Evolutionary conservation across 495 filamentous ascomycete species (phyloP), one percentile per base, ranked within the genome.

Genomic region (Pyrenula aspistea): DNA sequence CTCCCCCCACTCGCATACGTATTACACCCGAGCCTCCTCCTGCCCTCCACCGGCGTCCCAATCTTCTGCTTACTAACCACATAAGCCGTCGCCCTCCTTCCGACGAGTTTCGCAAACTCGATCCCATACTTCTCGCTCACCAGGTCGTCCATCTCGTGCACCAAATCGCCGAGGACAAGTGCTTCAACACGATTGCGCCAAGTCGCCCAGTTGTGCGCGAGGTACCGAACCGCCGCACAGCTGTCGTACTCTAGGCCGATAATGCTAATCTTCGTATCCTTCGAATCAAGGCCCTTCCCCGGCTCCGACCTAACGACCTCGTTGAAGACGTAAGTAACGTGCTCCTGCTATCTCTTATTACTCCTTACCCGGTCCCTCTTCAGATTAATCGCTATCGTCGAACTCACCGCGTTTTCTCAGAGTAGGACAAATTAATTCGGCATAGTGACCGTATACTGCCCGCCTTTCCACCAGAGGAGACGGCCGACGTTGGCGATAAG

Each of bases 401-500:
- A 65, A 51, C 76, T 62, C 19, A 82, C 79, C 12, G 74, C 78
- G 42, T 76, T 80, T 25, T 71, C 68, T 57, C 80, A 76, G 2
- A 84, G 82, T 10, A 81, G 61, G 0, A 65, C 64, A 25, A 70
- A 61, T 71, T 84, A 85, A 0, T 73, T 78, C 1, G 51, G 51
- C 1, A 72, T 63, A 3, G 77, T 84, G 24, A 93, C 69, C 0
- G 84, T 74, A 12, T 70, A 70, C 51, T 73, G 65, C 0, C 73
- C 74, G 50, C 74, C 73, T 25, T 81, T 79, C 65, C 82, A 80
- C 85, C 86, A 93, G 57, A 79, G 62, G 15, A 86, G 63, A 65
- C 91, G 81, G 3, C 86, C 88, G 1, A 80, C 67, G 63, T 93
- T 94, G 12, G 85, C 82, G 49, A 91, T 74, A 8, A 93, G 68